Conservation (phyloP, 1,139 yeast genomes). For the Lizanozyma gosingica region DNA sequence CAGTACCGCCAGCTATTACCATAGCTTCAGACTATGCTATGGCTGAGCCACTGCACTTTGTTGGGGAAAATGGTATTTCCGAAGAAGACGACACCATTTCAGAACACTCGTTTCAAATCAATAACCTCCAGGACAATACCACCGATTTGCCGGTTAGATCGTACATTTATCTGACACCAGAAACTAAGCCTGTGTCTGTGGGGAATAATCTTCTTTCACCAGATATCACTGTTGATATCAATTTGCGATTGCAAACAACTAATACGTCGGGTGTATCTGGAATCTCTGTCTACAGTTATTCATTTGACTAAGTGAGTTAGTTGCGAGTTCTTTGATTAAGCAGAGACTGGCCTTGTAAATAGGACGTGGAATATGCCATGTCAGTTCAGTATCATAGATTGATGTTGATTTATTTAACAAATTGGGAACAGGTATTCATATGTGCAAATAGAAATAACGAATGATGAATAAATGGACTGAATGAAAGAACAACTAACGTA, state of each 20-base stretch:
- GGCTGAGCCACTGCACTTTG: neutral
- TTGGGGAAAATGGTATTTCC: neutral
- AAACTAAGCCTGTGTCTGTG: neutral
- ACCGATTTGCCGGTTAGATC: neutral
- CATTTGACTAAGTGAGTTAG: neutral
- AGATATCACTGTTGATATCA: neutral
- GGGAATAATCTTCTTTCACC: neutral
- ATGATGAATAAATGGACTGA: too few species aligned
- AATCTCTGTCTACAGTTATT: neutral
- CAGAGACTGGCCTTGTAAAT: too few species aligned
- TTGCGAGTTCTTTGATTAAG: too few species aligned
- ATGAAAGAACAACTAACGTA: too few species aligned
- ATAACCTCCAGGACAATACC: neutral
- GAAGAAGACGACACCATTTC: neutral
- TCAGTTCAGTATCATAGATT: too few species aligned
- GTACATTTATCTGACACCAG: neutral
- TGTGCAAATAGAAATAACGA: too few species aligned
- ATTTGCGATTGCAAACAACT: neutral
- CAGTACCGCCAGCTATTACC: neutral
- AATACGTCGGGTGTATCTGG: neutral
- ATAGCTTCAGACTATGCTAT: neutral
- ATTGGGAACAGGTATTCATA: too few species aligned
- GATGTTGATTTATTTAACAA: too few species aligned
- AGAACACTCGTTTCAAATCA: neutral
- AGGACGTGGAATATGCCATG: too few species aligned